Conservation (phyloP, 2,329 filamentous ascomycete genomes). For the Orbilia quercus region DNA sequence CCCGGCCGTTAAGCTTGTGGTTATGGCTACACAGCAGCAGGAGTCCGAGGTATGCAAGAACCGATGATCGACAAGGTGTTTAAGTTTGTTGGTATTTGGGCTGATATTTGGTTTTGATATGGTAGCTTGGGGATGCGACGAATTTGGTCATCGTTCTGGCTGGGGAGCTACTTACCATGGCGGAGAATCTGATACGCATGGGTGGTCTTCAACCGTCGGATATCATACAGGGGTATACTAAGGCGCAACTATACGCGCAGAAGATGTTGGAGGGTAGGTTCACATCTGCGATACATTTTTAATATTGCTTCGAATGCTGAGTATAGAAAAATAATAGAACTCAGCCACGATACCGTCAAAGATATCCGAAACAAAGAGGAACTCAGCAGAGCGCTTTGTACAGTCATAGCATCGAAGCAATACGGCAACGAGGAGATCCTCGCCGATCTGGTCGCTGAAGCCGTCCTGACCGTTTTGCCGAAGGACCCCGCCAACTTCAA, state of each 20-base stretch:
- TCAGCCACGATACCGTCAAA: conserved; percentile 89
- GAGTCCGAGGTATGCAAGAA: conserved; percentile 74
- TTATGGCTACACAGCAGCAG: conserved; percentile 99
- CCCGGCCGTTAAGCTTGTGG: conserved; percentile 94
- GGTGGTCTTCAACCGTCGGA: conserved; percentile 93
- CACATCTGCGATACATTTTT: neutral
- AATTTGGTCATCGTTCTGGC: conserved; percentile 97
- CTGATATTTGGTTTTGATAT: no score
- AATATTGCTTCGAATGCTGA: no score
- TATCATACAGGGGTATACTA: conserved; percentile 94
- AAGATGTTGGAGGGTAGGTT: conserved; percentile 77
- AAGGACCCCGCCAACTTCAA: conserved; percentile 98
- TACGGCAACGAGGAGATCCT: conserved; percentile 91
- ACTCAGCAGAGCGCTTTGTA: conserved; percentile 93
- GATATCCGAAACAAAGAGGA: conserved; percentile 83
- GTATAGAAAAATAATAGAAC: conserved; percentile 71
- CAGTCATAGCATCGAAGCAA: conserved; percentile 96
- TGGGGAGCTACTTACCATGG: conserved; percentile 94
- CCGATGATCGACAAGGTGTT: conserved; percentile 1
- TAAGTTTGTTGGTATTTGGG: neutral
- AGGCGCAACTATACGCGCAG: conserved; percentile 88
- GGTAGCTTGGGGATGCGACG: conserved; percentile 90
- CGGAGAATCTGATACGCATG: conserved; percentile 95
- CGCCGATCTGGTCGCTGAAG: conserved; percentile 85
- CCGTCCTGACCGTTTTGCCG: conserved; percentile 85